These are phyloP conservation scores for Curvularia spicifera DNA, from an alignment of 2,329 filamentous ascomycete genomes.

Conservation along the genomic window DNA sequence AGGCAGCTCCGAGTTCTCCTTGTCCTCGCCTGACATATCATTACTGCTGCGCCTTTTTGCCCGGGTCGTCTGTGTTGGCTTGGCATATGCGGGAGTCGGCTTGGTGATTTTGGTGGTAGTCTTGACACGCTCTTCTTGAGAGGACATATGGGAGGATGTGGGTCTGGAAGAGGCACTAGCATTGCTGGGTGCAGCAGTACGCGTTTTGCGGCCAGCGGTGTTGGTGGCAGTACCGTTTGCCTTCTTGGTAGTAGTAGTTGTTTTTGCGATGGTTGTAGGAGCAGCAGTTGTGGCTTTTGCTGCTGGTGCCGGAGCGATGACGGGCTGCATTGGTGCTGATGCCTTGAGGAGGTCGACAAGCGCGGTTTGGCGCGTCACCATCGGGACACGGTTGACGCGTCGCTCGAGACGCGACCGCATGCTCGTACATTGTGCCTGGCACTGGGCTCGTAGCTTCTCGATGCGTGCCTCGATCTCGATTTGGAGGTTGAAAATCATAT, in stretches of 20 bases:
- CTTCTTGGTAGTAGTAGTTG: slow-evolving; percentile 2
- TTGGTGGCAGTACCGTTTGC: slow-evolving; percentile 5
- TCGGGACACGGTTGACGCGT: slow-evolving; percentile 89
- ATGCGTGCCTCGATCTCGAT: slow-evolving; percentile 78
- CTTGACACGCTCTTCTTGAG: slow-evolving; percentile 16
- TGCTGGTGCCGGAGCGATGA: slow-evolving; percentile 16
- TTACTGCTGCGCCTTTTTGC: slow-evolving; percentile 38
- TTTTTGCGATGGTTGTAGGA: not conserved
- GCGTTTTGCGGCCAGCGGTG: slow-evolving; percentile 18
- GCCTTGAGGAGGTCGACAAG: slow-evolving; percentile 77
- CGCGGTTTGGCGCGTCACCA: slow-evolving; percentile 75
- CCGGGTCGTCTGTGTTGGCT: slow-evolving; percentile 20
- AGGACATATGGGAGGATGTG: slow-evolving; percentile 9
- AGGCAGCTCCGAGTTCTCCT: slow-evolving; percentile 38
- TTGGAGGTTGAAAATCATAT: slow-evolving; percentile 42
- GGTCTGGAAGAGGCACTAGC: slow-evolving; percentile 9
- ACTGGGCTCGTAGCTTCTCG: slow-evolving; percentile 85
- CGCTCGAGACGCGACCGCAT: slow-evolving; percentile 87
- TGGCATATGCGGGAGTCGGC: slow-evolving; percentile 12
- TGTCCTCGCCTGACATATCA: slow-evolving; percentile 36
- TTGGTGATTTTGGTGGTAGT: slow-evolving; percentile 20
- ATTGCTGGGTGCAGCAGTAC: slow-evolving; percentile 16
- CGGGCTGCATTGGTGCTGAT: slow-evolving; percentile 14
- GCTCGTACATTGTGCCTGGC: slow-evolving; percentile 84
- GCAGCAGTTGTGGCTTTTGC: slow-evolving; percentile 12